Evolutionary conservation across 83 land plant species (phyloP).

Genomic region (Thuja plicata): DNA sequence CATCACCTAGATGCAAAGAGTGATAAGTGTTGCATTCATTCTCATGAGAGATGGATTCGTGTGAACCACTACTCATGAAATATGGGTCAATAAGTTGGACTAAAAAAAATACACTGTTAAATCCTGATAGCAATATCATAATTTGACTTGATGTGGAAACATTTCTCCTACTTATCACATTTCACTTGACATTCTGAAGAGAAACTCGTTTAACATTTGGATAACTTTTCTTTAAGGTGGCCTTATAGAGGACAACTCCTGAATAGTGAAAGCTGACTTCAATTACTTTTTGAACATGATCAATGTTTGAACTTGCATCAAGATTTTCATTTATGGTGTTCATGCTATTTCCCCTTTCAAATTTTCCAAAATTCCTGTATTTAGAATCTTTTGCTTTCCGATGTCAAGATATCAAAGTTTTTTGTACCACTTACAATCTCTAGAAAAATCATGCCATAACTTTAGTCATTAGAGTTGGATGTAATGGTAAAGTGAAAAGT

Average conservation of each 20-base stretch:
- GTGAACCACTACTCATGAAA: too few species aligned
- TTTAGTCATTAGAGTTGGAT: constrained; percentile 60
- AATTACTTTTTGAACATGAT: constrained; percentile 50
- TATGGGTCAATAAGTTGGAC: too few species aligned
- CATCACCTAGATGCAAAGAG: too few species aligned
- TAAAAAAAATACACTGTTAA: too few species aligned
- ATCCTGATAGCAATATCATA: too few species aligned
- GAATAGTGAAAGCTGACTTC: constrained; percentile 70
- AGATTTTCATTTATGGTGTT: constrained; percentile 44
- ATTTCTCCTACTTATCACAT: too few species aligned
- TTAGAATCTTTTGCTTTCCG: constrained; percentile 46
- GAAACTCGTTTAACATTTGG: constrained; percentile 76
- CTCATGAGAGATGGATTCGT: too few species aligned
- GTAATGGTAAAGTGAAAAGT: constrained; percentile 68
- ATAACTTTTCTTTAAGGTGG: constrained; percentile 76
- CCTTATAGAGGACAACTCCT: constrained; percentile 70
- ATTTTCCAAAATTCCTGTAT: constrained; percentile 62
- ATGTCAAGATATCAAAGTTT: constrained; percentile 49
- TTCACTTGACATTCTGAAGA: too few species aligned
- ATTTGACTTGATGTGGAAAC: too few species aligned
- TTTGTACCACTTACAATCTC: too few species aligned
- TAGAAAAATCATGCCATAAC: constrained; percentile 81
- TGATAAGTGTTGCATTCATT: too few species aligned
- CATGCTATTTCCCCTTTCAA: constrained; percentile 39
- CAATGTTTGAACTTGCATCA: constrained; percentile 31